Evolutionary conservation across 2,329 filamentous ascomycete genomes (phyloP).

Genomic region (Paraconiothyrium sp.): DNA sequence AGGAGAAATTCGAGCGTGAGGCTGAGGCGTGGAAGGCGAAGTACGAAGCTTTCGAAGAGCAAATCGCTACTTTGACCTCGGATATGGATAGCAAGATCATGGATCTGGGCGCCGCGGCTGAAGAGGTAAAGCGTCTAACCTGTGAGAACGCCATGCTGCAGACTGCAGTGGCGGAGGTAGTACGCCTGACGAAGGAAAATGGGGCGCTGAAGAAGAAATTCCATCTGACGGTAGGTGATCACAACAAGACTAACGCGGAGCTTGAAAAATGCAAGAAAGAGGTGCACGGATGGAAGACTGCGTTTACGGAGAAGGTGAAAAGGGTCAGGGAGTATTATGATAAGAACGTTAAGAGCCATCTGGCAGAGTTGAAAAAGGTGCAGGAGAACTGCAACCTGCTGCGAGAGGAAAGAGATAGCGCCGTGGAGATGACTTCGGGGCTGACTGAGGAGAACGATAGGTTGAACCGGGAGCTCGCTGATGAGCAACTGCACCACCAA

Average conservation of each 20-base stretch:
- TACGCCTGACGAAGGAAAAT: not conserved
- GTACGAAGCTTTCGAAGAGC: not conserved
- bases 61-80: not conserved
- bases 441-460: not conserved
- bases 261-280: not conserved
- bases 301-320: not conserved
- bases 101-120: not conserved
- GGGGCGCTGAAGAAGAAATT: not conserved
- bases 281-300: not conserved
- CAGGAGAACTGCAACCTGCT: not conserved
- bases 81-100: not conserved
- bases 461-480: not conserved
- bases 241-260: not conserved
- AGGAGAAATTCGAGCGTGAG: not conserved
- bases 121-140: not conserved
- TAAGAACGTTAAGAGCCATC: not conserved
- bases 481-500: not conserved
- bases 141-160: no score
- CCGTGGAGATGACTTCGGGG: not conserved
- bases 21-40: not conserved
- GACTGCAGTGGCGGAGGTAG: not conserved
- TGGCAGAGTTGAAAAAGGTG: not conserved
- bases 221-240: not conserved
- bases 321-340: not conserved
- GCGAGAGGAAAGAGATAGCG: not conserved